Conservation (phyloP, 2,329 filamentous ascomycete species). For the Aaosphaeria pasadenensis region DNA sequence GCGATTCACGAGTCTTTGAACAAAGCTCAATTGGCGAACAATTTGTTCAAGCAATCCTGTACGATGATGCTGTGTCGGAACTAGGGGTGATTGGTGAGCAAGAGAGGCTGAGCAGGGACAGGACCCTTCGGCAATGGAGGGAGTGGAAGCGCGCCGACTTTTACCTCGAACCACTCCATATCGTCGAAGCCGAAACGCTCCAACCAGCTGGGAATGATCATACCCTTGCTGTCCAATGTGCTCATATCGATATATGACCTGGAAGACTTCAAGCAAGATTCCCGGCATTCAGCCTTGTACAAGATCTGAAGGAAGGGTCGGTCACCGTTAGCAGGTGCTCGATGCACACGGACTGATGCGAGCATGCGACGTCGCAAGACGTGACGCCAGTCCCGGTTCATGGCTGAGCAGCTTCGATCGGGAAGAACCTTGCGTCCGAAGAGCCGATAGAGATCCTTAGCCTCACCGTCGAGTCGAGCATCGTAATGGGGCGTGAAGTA, state of each 20-base stretch:
- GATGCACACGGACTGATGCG: slow-evolving; percentile 16
- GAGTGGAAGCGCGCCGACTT: slow-evolving; percentile 12
- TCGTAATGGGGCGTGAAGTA: slow-evolving; percentile 14
- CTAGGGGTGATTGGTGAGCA: too few species aligned
- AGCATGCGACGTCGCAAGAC: slow-evolving; percentile 19
- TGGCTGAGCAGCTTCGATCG: slow-evolving; percentile 15
- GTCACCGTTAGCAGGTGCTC: slow-evolving; percentile 5
- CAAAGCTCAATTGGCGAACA: too few species aligned
- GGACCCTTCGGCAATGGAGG: too few species aligned
- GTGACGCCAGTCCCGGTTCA: slow-evolving; percentile 22
- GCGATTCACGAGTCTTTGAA: too few species aligned
- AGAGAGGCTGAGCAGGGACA: too few species aligned
- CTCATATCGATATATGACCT: slow-evolving; percentile 1
- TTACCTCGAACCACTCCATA: slow-evolving; percentile 28
- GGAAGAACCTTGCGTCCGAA: slow-evolving; percentile 22
- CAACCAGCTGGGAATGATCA: slow-evolving; percentile 16
- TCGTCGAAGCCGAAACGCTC: slow-evolving; percentile 13
- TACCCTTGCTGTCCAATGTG: not conserved
- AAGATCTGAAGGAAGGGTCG: slow-evolving; percentile 23
- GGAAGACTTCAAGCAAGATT: slow-evolving; percentile 21
- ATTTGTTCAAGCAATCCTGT: too few species aligned
- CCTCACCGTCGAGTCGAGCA: slow-evolving; percentile 22
- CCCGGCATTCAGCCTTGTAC: slow-evolving; percentile 16
- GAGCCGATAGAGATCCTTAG: slow-evolving; percentile 31
- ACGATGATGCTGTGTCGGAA: too few species aligned